Evolutionary conservation across 192 early-diverging fungal species (phyloP), one percentile per base, ranked within the genome.

Genomic region (Podila verticillata): DNA sequence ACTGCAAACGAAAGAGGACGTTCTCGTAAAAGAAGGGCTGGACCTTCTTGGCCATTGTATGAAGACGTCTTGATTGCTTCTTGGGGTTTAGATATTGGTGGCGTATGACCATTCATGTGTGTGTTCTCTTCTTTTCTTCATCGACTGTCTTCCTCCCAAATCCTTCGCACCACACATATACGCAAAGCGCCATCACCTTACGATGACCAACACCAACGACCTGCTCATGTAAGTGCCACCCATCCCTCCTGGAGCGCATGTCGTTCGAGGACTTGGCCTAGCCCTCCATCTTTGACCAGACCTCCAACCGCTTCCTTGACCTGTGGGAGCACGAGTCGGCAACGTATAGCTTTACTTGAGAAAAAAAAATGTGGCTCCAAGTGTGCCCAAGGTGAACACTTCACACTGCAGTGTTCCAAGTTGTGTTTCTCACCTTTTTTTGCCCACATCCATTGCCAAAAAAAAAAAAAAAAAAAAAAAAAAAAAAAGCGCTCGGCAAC

Each of bases 191-290:
- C 22, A 65, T 2, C 0, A n/a, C n/a, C n/a, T n/a, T n/a, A n/a
- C 48, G 28, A 54, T 24, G 48, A 26, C 63, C 63, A 65, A 44
- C 22, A 32, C 44, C 63, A 51, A 65, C 44, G 48, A 51, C 39
- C 63, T 65, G 24, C 19, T 34, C 48, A 34, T 35, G 63, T 54
- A 65, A 35, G 31, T 48, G 1, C 19, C 48, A 51, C 29, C 8
- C 28, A 8, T 31, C 48, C 19, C 48, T 44, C 15, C 22, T 65
- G 15, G 64, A 54, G 7, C n/a, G 48, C 30, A 48, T 65, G 28
- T 20, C 5, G 7, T 5, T 65, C 31, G 28, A 48, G 12, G 48
- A 65, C 48, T 4, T 24, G 2, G 7, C 28, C 8, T 65, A 32
- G 30, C 48, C 64, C 2, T 19, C 47, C 44, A 20, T 65, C 48